Percentiles rank a stretch among this genome's conserved stretches.
These are phyloP conservation scores for Priceomyces haplophilus DNA, from an alignment of 805 yeast species.

Conservation along the genomic window DNA sequence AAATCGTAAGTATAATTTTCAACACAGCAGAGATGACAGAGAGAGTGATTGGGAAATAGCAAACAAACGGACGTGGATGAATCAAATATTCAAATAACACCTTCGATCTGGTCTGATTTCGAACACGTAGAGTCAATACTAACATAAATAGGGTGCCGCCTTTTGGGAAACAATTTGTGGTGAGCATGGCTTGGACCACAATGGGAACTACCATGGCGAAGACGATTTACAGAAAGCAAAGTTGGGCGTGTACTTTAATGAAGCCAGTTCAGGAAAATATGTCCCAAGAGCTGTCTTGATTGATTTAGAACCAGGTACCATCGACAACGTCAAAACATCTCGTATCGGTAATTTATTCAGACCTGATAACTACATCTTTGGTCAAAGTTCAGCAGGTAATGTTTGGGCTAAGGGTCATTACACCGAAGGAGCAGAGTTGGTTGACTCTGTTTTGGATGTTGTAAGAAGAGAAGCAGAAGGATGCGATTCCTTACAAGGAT, in stretches of 20 bases:
- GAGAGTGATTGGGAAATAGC: too few relatives aligned
- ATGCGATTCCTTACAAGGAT: slow-evolving; percentile 90
- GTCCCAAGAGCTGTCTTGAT: slow-evolving; percentile 92
- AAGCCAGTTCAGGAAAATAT: slow-evolving; percentile 82
- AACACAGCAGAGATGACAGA: not conserved
- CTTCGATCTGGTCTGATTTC: not conserved
- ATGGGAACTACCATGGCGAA: slow-evolving; percentile 66
- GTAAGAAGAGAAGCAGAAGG: slow-evolving; percentile 93
- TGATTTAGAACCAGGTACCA: slow-evolving; percentile 92
- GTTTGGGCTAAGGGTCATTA: slow-evolving; percentile 98
- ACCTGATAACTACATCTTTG: slow-evolving; percentile 87
- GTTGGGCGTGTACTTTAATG: slow-evolving; percentile 82
- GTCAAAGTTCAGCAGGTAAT: slow-evolving; percentile 91
- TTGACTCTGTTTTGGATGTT: slow-evolving; percentile 84
- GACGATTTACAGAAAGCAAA: slow-evolving; percentile 46
- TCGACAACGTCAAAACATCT: slow-evolving; percentile 78
- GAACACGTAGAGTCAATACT: slow-evolving; percentile 1
- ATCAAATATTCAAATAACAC: too few relatives aligned
- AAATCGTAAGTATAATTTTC: slow-evolving; percentile 57
- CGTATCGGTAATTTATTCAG: slow-evolving; percentile 83
- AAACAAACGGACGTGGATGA: too few relatives aligned
- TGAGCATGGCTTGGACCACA: slow-evolving; percentile 76
- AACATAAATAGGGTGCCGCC: slow-evolving; percentile 67
- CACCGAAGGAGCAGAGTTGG: slow-evolving; percentile 94
- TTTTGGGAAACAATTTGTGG: slow-evolving; percentile 92